These are phyloP conservation scores for Podaxis sp. DNA, from an alignment of 768 basidiomycete species.

Conservation along the genomic window DNA sequence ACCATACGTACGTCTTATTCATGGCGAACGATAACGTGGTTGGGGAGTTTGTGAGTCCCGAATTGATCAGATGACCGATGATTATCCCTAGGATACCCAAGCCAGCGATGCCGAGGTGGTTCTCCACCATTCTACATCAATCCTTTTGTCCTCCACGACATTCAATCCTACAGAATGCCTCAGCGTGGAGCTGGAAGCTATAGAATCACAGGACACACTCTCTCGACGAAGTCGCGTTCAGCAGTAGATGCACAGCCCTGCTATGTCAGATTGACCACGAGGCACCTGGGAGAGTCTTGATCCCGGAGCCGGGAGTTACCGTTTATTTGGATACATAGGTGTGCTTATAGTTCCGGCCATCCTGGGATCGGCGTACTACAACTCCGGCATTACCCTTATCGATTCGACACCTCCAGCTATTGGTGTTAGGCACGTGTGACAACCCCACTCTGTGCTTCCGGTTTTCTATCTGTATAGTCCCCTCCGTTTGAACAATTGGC, in stretches of 20 bases:
- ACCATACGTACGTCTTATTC: too few relatives aligned
- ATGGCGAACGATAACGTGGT: neutral
- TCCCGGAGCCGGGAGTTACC: neutral
- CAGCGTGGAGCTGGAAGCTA: neutral
- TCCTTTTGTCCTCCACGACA: neutral
- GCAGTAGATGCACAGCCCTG: neutral
- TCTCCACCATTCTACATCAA: neutral
- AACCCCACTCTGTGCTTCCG: neutral
- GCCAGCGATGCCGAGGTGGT: neutral
- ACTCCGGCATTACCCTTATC: neutral
- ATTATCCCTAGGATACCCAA: too few relatives aligned
- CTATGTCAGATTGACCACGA: constrained; percentile 1
- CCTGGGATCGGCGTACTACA: constrained; percentile 8
- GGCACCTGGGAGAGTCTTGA: neutral
- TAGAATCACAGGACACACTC: neutral
- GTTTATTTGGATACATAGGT: neutral
- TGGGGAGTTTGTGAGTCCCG: neutral
- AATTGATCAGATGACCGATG: constrained; percentile 1
- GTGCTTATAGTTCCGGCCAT: neutral
- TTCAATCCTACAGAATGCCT: neutral
- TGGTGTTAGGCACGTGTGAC: neutral
- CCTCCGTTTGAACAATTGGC: neutral
- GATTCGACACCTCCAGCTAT: neutral
- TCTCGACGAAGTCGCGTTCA: neutral
- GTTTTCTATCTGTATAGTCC: neutral